Evolutionary conservation across 169 alveolate species (phyloP).

Genomic region (Theileria orientalis): DNA sequence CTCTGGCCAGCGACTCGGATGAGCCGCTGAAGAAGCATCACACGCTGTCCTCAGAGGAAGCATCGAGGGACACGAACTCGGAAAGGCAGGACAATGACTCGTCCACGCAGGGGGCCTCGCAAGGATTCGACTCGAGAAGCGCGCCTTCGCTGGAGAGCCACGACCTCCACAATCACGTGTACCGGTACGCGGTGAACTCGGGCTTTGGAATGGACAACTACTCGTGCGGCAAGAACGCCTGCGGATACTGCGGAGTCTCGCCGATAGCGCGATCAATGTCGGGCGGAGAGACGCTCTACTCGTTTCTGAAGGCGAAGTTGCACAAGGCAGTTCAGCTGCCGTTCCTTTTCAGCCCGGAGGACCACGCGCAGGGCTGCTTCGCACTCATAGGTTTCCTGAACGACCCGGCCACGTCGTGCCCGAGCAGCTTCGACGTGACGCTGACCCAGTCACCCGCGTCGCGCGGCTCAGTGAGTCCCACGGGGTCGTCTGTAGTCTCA

Average conservation of each 20-base stretch:
- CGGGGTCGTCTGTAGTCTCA: constrained; percentile 1
- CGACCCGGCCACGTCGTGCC: constrained; percentile 61
- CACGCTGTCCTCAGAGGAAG: not conserved
- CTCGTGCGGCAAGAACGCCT: constrained; percentile 59
- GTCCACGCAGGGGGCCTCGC: not conserved
- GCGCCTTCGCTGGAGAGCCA: not conserved
- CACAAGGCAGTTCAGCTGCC: constrained; percentile 75
- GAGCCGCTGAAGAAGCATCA: constrained; percentile 1
- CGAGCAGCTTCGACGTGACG: constrained; percentile 2
- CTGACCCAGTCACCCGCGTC: not conserved
- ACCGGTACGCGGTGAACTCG: not conserved
- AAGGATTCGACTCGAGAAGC: not conserved
- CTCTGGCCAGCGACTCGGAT: not conserved
- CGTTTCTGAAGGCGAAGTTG: constrained; percentile 64
- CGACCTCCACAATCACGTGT: constrained; percentile 10
- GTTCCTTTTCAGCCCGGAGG: constrained; percentile 82
- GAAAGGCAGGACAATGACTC: not conserved
- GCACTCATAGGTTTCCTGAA: constrained; percentile 84
- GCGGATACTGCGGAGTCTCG: constrained; percentile 59
- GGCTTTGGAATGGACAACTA: constrained; percentile 11
- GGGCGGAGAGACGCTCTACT: constrained; percentile 56
- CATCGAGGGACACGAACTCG: not conserved
- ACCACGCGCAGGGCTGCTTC: constrained; percentile 78
- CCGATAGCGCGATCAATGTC: constrained; percentile 45
- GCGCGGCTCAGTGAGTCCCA: not conserved